Evolutionary conservation across 169 alveolate genomes (phyloP), one percentile per base, ranked within the genome.

Genomic region (Eimeria necatrix): DNA sequence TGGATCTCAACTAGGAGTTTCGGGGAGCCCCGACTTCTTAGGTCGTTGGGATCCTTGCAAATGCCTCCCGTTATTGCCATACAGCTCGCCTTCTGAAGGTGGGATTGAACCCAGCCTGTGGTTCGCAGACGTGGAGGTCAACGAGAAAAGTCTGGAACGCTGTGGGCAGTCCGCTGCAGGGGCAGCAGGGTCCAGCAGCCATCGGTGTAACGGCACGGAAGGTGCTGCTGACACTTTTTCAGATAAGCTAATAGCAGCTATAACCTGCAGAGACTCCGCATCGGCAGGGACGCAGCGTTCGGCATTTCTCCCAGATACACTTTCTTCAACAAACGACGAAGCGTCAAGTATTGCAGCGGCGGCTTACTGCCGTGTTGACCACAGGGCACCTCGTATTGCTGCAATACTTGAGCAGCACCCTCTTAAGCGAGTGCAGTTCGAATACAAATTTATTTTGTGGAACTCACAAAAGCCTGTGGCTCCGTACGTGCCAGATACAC

Each of bases 101-200:
- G 95, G 95, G 12, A 20, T 64, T 53, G 95, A 78, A 26, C 95
- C 95, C 59, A 92, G 95, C 68, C 93, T 92, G 68, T 92, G 95
- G 95, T 92, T 92, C 68, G 93, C 93, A 7, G 95, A 92, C 46
- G 87, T 92, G 61, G 95, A 92, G 22, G 49, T 91, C n/a, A 51
- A n/a, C n/a, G 89, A 18, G 76, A 48, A 41, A 16, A 4, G 20
- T 4, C 56, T 68, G 73, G 76, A 41, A 46, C 56, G 84, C 59
- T n/a, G 73, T 32, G 73, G 73, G 64, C 12, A 6, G 8, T 22
- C 94, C 41, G 86, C 46, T 0, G 74, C 53, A 4, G 16, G 73
- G 26, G 70, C 71, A 68, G 78, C 41, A n/a, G 73, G 22, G n/a
- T 61, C 73, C 94, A 70, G n/a, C 94, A 68, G 22, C 61, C 64